Conservation (phyloP, 1,139 yeast species). For the Pichia norvegensis region DNA sequence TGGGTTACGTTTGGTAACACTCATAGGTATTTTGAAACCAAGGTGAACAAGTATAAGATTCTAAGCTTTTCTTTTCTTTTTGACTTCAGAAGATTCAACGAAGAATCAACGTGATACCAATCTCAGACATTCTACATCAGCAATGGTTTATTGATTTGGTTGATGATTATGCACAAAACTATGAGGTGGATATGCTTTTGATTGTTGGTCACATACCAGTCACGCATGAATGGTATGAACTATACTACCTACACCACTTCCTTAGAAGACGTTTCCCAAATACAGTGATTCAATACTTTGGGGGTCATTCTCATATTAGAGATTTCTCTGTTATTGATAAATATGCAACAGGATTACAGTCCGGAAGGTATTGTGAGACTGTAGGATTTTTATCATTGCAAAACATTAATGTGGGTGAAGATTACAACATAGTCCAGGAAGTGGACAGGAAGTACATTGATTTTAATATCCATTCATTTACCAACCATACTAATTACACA, state of each 20-base stretch:
- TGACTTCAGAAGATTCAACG: constrained; percentile 60
- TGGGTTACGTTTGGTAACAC: constrained; percentile 63
- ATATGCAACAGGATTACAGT: constrained; percentile 67
- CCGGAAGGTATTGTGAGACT: constrained; percentile 91
- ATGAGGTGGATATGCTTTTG: constrained; percentile 55
- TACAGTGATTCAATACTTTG: constrained; percentile 73
- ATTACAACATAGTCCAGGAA: constrained; percentile 1
- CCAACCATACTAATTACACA: constrained; percentile 45
- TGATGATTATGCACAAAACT: constrained; percentile 31
- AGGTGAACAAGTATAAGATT: constrained; percentile 42
- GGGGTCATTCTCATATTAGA: constrained; percentile 91
- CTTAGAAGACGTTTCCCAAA: constrained; percentile 55
- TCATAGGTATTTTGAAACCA: constrained; percentile 59
- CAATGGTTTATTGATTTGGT: constrained; percentile 60
- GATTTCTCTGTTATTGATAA: constrained; percentile 69
- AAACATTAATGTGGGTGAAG: constrained; percentile 13
- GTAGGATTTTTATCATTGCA: constrained; percentile 71
- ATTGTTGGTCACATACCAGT: constrained; percentile 81
- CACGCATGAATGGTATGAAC: constrained; percentile 47
- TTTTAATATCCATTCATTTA: constrained; percentile 64
- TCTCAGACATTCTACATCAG: constrained; percentile 46
- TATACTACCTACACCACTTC: constrained; percentile 41
- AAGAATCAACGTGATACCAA: constrained; percentile 58
- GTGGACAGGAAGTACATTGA: constrained; percentile 64
- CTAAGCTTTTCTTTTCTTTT: constrained; percentile 76